Base-by-base conservation (phyloP, 75 land plant species). In the Selaginella tamariscina region DNA sequence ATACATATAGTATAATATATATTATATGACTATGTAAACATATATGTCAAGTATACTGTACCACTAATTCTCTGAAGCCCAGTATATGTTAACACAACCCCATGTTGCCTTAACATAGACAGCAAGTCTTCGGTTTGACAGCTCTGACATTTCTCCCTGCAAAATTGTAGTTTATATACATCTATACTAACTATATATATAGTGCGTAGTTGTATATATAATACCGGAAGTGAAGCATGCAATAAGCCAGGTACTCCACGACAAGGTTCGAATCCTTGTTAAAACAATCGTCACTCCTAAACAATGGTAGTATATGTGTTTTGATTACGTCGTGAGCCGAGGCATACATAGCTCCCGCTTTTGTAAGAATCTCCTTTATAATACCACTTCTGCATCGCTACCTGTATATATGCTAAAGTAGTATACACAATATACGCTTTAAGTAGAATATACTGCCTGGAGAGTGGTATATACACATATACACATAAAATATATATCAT, bases 261-360 rank as follows among this genome's bases (percentile, higher is more conserved):
- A 89, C 63, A 73, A 80, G 76, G 29, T 28, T 30, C 33, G 73
- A 70, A 24, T 83, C 73, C 31, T 72, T 66, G 33, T 2, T 27
- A 56, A 59, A 27, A 59, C 31, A 64, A 65, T 54, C 65, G 2
- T 56, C 74, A 30, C 55, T 68, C 55, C 76, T 55, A 69, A 93
- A 67, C 22, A 75, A 75, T 54, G 77, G 86, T 28, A 93, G 59
- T 30, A 93, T 80, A 65, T 93, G 98, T 22, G 56, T 72, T 60
- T 65, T 82, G 1, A 93, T 59, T 44, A 93, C 82, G 29, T 93
- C 86, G 79, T 93, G 98, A 1, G 79, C 86, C 57, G 96, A 83
- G 33, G 89, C 65, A 54, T 67, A 66, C 33, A 80, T 84, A 23
- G 87, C 82, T 2, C 98, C 98, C 49, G 87, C 78, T 66, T 57